Evolutionary conservation across 345 rosid species (phyloP).

Genomic region (Hirschfeldia incana): DNA sequence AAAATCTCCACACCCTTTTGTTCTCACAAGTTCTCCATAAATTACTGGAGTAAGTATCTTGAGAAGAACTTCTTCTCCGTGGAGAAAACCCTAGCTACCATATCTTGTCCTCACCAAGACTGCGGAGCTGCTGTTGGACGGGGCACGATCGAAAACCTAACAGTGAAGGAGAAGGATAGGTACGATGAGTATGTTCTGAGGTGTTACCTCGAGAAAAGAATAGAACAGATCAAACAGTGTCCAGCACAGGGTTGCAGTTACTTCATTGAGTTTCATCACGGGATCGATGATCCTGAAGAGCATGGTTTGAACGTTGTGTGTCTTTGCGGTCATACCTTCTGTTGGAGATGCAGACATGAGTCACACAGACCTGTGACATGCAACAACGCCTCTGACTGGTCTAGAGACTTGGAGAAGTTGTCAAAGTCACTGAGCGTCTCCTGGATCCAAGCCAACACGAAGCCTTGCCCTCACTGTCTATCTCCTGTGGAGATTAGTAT

Average conservation of each 20-base stretch:
- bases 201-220: not conserved
- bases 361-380: constrained; percentile 37
- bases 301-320: constrained; percentile 21
- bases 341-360: constrained; percentile 30
- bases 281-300: not conserved
- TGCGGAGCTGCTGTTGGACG: constrained; percentile 25
- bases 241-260: constrained; percentile 15
- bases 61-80: not conserved
- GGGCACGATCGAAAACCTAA: constrained; percentile 21
- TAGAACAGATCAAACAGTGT: constrained; percentile 19
- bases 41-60: constrained; percentile 20
- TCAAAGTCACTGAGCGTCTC: not conserved
- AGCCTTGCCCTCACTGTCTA: constrained; percentile 22
- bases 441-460: not conserved
- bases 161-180: not conserved
- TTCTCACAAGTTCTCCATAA: constrained; percentile 21
- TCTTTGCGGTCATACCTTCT: constrained; percentile 30
- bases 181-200: constrained; percentile 16
- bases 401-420: not conserved
- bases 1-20: constrained; percentile 31
- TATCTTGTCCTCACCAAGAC: constrained; percentile 20
- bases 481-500: not conserved
- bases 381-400: constrained; percentile 33
- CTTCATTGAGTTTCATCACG: constrained; percentile 2
- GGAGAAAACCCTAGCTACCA: not conserved